Base-by-base conservation (phyloP, 345 rosid genomes). In the Aquilaria malaccensis region DNA sequence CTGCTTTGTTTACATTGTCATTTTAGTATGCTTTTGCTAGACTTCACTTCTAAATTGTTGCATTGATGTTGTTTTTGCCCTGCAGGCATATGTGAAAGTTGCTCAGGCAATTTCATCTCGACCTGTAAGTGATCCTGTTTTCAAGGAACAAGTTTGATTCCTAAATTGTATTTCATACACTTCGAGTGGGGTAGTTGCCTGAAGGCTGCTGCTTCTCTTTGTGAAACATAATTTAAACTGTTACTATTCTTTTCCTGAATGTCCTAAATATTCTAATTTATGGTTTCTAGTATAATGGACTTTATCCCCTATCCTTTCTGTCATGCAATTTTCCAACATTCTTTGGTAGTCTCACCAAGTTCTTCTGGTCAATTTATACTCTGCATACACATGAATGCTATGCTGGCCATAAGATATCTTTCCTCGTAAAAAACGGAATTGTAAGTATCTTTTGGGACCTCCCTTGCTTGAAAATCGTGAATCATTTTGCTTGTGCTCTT, bases 51-150 rank as follows among this genome's bases (percentile, higher is more conserved):
- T 22, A 49, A 14, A 43, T 37, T 37, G 43, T 55, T 46, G 2
- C 4, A 15, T 14, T 48, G 55, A 55, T 22, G 56, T 50, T 59
- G 0, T 52, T 67, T 74, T 55, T 66, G 41, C 11, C 61, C 70
- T 70, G 68, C 82, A 93, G 97, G 98, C 98, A 15, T 93, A 87
- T 50, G 11, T 87, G 63, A 93, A 93, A 77, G 79, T 89, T 66
- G 98, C 96, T 52, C 98, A 93, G 78, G 98, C 97, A 63, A 81
- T 89, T 70, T 89, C 98, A 7, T 89, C 98, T 69, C 80, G 97
- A 67, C 73, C 98, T 11, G 96, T 93, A 82, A 84, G 95, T 75
- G 67, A 10, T 32, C 58, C 9, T 45, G 12, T 70, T 41, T 32
- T 61, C 45, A 15, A 31, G n/a, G 37, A 13, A n/a, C 4, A 33